These are phyloP conservation scores for Solanum stenotomum DNA, from an alignment of 257 asterid species.

Conservation along the genomic window DNA sequence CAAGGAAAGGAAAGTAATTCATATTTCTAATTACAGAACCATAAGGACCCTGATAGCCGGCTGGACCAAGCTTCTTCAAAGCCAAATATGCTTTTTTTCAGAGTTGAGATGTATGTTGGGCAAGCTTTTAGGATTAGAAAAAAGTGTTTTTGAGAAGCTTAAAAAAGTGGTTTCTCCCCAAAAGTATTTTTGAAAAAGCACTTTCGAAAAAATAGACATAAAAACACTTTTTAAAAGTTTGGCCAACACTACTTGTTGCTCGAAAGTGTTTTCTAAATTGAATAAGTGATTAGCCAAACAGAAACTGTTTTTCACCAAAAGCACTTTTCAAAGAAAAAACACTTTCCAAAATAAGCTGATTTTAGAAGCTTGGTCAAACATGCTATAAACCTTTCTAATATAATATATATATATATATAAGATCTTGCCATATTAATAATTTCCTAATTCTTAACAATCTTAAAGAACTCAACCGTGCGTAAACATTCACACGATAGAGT, in stretches of 20 bases:
- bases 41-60: neutral
- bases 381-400: neutral
- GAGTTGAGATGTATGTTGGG: neutral
- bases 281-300: neutral
- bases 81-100: neutral
- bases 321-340: neutral
- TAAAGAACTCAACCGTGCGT: neutral
- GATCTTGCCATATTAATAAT: neutral
- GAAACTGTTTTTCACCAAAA: neutral
- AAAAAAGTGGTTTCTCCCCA: neutral
- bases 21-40: neutral
- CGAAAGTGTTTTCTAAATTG: neutral
- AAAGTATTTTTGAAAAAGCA: too few species aligned
- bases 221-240: neutral
- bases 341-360: neutral
- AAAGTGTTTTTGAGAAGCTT: neutral
- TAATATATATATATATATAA: neutral
- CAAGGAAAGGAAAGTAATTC: neutral
- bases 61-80: neutral
- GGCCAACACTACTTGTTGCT: neutral
- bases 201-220: neutral
- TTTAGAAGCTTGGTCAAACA: neutral
- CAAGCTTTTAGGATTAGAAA: neutral
- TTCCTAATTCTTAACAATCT: neutral
- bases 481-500: neutral